Percentiles rank a stretch among this genome's conserved stretches.
Evolutionary conservation across 352 stramenopile species (phyloP).

Genomic region (Phytophthora constricta): DNA sequence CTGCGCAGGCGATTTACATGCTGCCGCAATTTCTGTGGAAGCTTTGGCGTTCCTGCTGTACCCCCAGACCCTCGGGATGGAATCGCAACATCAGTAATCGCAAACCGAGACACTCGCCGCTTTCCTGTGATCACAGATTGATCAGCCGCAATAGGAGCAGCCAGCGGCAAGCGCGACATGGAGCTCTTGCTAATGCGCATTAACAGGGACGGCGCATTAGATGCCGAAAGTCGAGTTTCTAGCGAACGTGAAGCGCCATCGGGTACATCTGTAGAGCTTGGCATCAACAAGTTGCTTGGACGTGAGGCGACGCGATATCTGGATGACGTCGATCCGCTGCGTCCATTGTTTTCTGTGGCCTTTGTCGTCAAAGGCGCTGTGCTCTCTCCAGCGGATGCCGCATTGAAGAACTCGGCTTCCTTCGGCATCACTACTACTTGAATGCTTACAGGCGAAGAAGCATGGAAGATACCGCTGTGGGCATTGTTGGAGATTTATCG

Average conservation of each 20-base stretch:
- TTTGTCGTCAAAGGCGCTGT: slow-evolving; percentile 3
- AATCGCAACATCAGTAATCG: slow-evolving; percentile 3
- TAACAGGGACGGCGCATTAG: slow-evolving; percentile 31
- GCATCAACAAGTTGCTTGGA: slow-evolving; percentile 5
- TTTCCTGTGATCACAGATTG: slow-evolving; percentile 11
- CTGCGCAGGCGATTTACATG: slow-evolving; percentile 57
- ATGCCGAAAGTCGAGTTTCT: slow-evolving; percentile 15
- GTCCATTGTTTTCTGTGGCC: neutral
- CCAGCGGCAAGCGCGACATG: slow-evolving; percentile 13
- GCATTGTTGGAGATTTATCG: slow-evolving; percentile 8
- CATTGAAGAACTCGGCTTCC: slow-evolving; percentile 28
- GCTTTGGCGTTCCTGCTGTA: slow-evolving; percentile 31
- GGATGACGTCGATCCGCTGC: slow-evolving; percentile 15
- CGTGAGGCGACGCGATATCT: slow-evolving; percentile 31
- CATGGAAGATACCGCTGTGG: neutral
- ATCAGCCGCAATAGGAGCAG: slow-evolving; percentile 2
- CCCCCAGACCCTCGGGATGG: slow-evolving; percentile 9
- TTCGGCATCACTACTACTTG: slow-evolving; percentile 27
- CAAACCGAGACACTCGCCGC: slow-evolving; percentile 21
- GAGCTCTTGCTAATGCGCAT: slow-evolving; percentile 39
- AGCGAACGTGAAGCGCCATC: slow-evolving; percentile 2
- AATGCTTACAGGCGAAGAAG: no score
- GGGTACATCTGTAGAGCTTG: slow-evolving; percentile 6
- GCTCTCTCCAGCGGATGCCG: slow-evolving; percentile 9
- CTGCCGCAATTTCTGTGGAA: slow-evolving; percentile 60